Conservation (phyloP, 441 rosid genomes). For the Corymbia calophylla region DNA sequence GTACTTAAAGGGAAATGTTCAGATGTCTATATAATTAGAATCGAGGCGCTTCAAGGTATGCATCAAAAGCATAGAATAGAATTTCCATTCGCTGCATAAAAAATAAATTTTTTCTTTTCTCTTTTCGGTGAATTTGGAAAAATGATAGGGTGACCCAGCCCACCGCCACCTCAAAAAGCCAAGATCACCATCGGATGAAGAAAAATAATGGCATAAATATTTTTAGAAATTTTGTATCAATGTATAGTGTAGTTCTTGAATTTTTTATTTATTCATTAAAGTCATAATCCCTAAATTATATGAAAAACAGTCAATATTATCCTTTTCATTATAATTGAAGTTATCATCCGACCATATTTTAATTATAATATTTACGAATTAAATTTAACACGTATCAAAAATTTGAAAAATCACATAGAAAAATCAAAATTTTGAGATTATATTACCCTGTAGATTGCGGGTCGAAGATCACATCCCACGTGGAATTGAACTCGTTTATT, state of each 20-base stretch:
- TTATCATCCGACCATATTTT: too few relatives aligned
- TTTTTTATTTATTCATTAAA: rapidly evolving
- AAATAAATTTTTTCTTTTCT: background rate
- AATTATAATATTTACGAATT: too few relatives aligned
- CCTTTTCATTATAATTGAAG: too few relatives aligned
- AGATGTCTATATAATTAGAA: background rate
- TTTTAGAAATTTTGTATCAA: rapidly evolving
- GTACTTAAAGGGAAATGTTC: background rate
- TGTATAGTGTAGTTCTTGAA: rapidly evolving
- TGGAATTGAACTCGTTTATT: too few relatives aligned
- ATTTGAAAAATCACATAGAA: too few relatives aligned
- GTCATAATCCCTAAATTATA: too few relatives aligned
- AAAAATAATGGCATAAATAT: background rate
- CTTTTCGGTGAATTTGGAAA: background rate
- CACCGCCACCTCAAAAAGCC: background rate
- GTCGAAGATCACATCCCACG: background rate
- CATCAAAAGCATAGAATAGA: background rate
- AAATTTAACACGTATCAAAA: too few relatives aligned
- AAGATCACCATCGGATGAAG: too few relatives aligned
- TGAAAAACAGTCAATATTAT: too few relatives aligned
- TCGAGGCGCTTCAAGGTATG: background rate
- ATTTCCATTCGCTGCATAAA: background rate
- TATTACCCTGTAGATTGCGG: too few relatives aligned
- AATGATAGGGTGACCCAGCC: background rate
- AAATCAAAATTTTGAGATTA: too few relatives aligned